Evolutionary conservation across 106 monocot species (phyloP), one percentile per base, ranked within the genome.

Genomic region (Chionographis japonica): DNA sequence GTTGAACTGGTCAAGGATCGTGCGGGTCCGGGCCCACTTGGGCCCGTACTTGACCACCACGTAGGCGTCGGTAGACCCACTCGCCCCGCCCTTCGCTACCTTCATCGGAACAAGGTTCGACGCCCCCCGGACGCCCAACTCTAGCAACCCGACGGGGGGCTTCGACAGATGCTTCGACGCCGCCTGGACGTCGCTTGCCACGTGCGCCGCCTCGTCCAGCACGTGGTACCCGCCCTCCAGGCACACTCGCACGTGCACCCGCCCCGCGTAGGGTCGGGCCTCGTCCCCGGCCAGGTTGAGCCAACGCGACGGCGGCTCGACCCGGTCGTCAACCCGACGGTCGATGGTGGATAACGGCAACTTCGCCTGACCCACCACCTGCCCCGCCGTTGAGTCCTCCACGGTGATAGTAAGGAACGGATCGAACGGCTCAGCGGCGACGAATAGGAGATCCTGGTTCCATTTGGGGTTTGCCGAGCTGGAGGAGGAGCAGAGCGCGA

Each of bases 171-270:
- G 88, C 83, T 83, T 90, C 6, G 90, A 87, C 3, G 90, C 87
- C 8, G 94, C 88, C 3, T 83, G 75, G 17, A 94, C 87, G 60
- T 90, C 94, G 71, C 87, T 90, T 35, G 85, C 78, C 56, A 80
- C 85, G 61, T 86, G 78, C 6, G 85, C 90, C 4, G 90, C 87
- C 74, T 94, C 94, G 58, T 94, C 94, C 4, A 94, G 83, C 58
- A 94, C 94, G 52, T 94, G 94, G 63, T 94, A 94, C 18, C 94
- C 94, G 60, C 90, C 94, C 65, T 94, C 90, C 13, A 94, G 69
- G 68, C 88, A 94, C 11, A 84, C 79, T 2, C 87, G 72, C 49
- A 90, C 82, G 78, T 94, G 94, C 38, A 94, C 74, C 40, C 90
- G 67, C 2, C 94, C 85, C 18, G 81, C 82, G 68, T 87, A 94